Percentiles rank a stretch among this genome's conserved stretches.
Evolutionary conservation across 805 yeast species (phyloP).

Genomic region (Vanderwaltozyma tropicalis): DNA sequence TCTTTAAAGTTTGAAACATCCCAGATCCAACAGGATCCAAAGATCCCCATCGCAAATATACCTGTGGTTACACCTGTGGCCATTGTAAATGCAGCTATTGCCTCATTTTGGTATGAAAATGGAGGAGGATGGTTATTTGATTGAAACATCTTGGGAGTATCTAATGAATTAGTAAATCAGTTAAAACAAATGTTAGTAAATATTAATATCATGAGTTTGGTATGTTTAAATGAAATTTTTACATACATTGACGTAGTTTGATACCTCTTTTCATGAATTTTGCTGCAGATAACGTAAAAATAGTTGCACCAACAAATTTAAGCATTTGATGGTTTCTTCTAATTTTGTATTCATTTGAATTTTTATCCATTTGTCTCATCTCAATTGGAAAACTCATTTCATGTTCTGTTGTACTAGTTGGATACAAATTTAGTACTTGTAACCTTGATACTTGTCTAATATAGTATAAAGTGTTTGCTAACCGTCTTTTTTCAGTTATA

Average conservation of each 20-base stretch:
- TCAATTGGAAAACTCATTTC: no score
- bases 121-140: slow-evolving; percentile 81
- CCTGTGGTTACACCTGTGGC: slow-evolving; percentile 67
- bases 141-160: slow-evolving; percentile 65
- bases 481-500: no score
- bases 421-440: no score
- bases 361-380: no score
- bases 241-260: slow-evolving; percentile 52
- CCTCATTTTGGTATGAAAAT: slow-evolving; percentile 70
- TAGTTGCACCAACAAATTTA: slow-evolving; percentile 61
- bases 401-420: no score
- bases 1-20: slow-evolving; percentile 62
- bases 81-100: slow-evolving; percentile 71
- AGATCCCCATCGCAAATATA: slow-evolving; percentile 56
- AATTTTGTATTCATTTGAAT: background rate
- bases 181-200: no score
- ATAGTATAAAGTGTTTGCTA: no score
- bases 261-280: slow-evolving; percentile 70
- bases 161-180: slow-evolving; percentile 12
- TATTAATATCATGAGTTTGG: no score
- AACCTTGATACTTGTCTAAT: no score
- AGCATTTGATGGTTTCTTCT: slow-evolving; percentile 66
- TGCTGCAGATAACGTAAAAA: slow-evolving; percentile 59
- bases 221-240: background rate
- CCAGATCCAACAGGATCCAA: slow-evolving; percentile 69